A percentile compares a stretch with the other conserved stretches of the same genome.
Conservation (phyloP, 495 filamentous ascomycete species). For the Penicillium antarcticum region DNA sequence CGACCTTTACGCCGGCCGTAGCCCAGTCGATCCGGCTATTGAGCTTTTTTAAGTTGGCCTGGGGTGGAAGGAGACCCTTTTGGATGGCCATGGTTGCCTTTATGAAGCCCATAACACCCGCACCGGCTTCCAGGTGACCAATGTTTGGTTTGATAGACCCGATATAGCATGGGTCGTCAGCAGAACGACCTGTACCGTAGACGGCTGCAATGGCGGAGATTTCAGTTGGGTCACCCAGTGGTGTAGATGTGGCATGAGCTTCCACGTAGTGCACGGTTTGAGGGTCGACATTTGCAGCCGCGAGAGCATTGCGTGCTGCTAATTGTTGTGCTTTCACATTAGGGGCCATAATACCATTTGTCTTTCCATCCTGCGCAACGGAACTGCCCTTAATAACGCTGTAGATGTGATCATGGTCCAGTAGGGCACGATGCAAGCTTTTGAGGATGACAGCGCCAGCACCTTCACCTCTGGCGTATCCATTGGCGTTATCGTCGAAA, state of each 20-base stretch:
- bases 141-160: slow-evolving; percentile 50
- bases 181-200: slow-evolving; percentile 8
- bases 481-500: too few relatives aligned
- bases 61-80: slow-evolving; percentile 48
- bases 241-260: slow-evolving; percentile 43
- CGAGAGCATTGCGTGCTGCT: slow-evolving; percentile 26
- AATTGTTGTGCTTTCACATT: slow-evolving; percentile 27
- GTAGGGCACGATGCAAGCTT: too few relatives aligned
- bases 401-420: too few relatives aligned
- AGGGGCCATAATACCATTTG: slow-evolving; percentile 36
- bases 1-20: slow-evolving; percentile 14
- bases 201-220: slow-evolving; percentile 25
- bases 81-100: slow-evolving; percentile 52
- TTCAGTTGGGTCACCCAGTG: slow-evolving; percentile 42
- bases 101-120: slow-evolving; percentile 54
- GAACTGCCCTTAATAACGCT: too few relatives aligned
- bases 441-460: too few relatives aligned
- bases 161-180: slow-evolving; percentile 15
- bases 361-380: slow-evolving; percentile 29
- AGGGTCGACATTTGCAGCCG: slow-evolving; percentile 24
- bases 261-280: slow-evolving; percentile 35
- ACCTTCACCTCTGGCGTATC: too few relatives aligned
- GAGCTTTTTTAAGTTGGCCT: slow-evolving; percentile 34
- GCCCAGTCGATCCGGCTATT: slow-evolving; percentile 17
- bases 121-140: slow-evolving; percentile 50